These are phyloP conservation scores for Phytophthora pisi DNA, from an alignment of 352 stramenopile genomes.

Conservation along the genomic window DNA sequence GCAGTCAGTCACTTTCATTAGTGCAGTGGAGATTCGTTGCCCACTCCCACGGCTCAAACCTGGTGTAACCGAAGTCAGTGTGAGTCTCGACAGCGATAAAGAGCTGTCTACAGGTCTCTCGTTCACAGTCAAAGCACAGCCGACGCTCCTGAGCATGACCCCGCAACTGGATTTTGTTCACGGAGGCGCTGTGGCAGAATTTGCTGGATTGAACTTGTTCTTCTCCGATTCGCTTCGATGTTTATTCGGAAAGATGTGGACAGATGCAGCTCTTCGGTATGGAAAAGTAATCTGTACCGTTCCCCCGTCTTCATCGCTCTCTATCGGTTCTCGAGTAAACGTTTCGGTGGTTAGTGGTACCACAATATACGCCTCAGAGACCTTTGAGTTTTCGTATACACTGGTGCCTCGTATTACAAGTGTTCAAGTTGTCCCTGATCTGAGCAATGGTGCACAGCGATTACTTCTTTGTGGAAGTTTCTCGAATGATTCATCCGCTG, in stretches of 20 bases:
- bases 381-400: constrained; percentile 43
- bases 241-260: constrained; percentile 37
- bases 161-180: constrained; percentile 37
- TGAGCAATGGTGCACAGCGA: constrained; percentile 6
- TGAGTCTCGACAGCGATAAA: constrained; percentile 43
- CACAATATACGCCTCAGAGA: constrained; percentile 26
- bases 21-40: constrained; percentile 32
- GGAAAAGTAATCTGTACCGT: constrained; percentile 34
- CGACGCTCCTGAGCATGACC: constrained; percentile 34
- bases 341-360: constrained; percentile 34
- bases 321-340: constrained; percentile 17
- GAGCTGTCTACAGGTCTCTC: constrained; percentile 17
- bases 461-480: constrained; percentile 28
- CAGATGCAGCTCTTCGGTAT: constrained; percentile 24
- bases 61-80: constrained; percentile 18
- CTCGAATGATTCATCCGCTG: constrained; percentile 3
- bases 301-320: constrained; percentile 20
- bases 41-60: constrained; percentile 30
- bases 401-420: constrained; percentile 27
- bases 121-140: constrained; percentile 28
- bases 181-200: constrained; percentile 39
- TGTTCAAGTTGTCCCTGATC: constrained; percentile 23
- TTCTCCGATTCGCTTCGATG: constrained; percentile 38
- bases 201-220: constrained; percentile 41
- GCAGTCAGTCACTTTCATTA: constrained; percentile 24